Conservation (phyloP, 2,329 filamentous ascomycete species). For the Scedosporium apiospermum region DNA sequence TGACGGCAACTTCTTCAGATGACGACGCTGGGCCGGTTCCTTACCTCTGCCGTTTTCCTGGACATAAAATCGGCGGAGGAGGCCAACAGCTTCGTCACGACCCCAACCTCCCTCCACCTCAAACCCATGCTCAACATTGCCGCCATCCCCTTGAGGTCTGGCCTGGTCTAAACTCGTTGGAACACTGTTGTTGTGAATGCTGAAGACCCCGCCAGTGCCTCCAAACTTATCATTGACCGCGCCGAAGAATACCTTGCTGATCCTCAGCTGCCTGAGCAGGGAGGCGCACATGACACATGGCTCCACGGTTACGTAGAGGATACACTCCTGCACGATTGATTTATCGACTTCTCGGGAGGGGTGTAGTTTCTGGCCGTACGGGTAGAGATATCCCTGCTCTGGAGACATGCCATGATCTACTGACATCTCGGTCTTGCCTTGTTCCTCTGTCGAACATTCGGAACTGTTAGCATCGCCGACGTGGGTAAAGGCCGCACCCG, state of each 20-base stretch:
- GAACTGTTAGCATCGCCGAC: no score
- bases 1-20: not conserved
- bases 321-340: slow-evolving; percentile 59
- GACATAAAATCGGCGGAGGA: slow-evolving; percentile 90
- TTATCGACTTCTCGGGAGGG: slow-evolving; percentile 50
- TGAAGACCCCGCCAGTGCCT: slow-evolving; percentile 87
- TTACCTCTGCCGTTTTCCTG: slow-evolving; percentile 91
- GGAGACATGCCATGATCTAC: slow-evolving; percentile 44
- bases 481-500: no score
- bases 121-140: slow-evolving; percentile 68
- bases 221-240: slow-evolving; percentile 96
- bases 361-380: slow-evolving; percentile 51
- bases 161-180: slow-evolving; percentile 9
- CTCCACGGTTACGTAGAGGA: slow-evolving; percentile 93
- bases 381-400: slow-evolving; percentile 45
- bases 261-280: slow-evolving; percentile 75
- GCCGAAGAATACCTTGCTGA: slow-evolving; percentile 88
- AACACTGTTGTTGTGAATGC: slow-evolving; percentile 50
- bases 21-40: slow-evolving; percentile 12
- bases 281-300: slow-evolving; percentile 99
- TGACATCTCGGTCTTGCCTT: slow-evolving; percentile 19
- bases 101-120: slow-evolving; percentile 81
- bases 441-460: slow-evolving; percentile 14
- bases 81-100: slow-evolving; percentile 83
- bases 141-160: slow-evolving; percentile 37